Conservation (phyloP, 305 asterid genomes). For the Solanum aculeatissimum region DNA sequence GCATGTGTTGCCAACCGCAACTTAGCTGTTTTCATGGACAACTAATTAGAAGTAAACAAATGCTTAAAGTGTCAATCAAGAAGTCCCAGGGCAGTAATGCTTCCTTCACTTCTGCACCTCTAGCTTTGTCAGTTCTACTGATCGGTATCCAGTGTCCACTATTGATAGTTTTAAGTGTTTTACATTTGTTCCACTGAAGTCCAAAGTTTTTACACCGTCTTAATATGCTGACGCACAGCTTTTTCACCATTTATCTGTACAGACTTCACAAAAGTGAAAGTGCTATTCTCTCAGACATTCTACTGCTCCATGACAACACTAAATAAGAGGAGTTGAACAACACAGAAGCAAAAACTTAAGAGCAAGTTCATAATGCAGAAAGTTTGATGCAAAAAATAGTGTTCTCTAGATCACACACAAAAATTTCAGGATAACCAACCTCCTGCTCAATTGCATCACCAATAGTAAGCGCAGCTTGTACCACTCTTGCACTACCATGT, state of each 20-base stretch:
- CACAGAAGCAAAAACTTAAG: background rate
- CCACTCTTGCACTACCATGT: slow-evolving; percentile 61
- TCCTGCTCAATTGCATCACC: slow-evolving; percentile 95
- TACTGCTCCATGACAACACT: background rate
- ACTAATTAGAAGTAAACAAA: background rate
- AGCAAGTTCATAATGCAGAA: background rate
- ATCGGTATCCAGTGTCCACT: background rate
- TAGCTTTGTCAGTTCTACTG: background rate
- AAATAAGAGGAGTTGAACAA: background rate
- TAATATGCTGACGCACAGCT: background rate
- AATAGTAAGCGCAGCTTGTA: slow-evolving; percentile 61
- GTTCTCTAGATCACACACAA: background rate
- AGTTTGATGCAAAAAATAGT: background rate
- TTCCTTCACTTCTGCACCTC: background rate
- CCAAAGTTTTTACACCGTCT: background rate
- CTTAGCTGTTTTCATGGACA: background rate
- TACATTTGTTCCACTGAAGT: background rate
- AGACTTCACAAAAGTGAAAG: background rate
- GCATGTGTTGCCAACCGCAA: background rate
- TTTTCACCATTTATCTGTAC: background rate
- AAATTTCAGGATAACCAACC: slow-evolving; percentile 36
- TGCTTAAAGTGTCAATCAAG: background rate
- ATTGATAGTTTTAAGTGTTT: background rate
- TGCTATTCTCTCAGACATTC: background rate
- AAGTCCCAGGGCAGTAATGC: background rate